Base-by-base conservation (phyloP, 2,329 filamentous ascomycete species). In the Arthrinium puccinioides region DNA sequence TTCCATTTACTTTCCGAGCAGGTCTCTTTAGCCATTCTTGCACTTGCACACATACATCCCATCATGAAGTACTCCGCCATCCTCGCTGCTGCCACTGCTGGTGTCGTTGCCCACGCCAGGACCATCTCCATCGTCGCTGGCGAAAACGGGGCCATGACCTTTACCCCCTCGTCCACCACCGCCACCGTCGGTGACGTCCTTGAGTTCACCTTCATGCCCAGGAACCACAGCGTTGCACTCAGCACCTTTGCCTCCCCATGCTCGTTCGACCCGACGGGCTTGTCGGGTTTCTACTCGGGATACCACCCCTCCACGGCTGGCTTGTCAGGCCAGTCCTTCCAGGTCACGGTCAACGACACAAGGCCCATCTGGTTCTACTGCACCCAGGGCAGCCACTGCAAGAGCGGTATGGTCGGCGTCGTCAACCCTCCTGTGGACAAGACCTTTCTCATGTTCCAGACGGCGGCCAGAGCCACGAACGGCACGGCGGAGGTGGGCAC, bases 321-420 rank as follows among this genome's bases (percentile, higher is more conserved):
- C n/a, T n/a, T n/a, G n/a, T n/a, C n/a, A n/a, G n/a, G n/a, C n/a
- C n/a, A n/a, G n/a, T n/a, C n/a, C n/a, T n/a, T n/a, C n/a, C n/a
- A n/a, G 21, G 61, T 72, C 40, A 60, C 56, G 3, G 48, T 73
- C 29, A 62, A 65, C 25, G 59, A 69, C 44, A 65, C 62, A 4
- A 61, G 64, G 40, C 64, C 69, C 4, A 57, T 69, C 14, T 73
- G 67, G 66, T 59, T 67, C 40, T 74, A 72, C 47, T 73, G 69
- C 54, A 58, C 53, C 14, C 58, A 63, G 36, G 57, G 56, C 2
- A 57, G 60, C 25, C 67, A 72, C 46, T 74, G 70, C 50, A 62
- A 70, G 44, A 55, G 41, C 16, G 60, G 61, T 36, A 64, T 64
- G 61, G 52, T 64, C 2, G 58, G 60, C 19, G 45, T 55, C 34